These are phyloP conservation scores for Daldinia childiae DNA, from an alignment of 495 filamentous ascomycete genomes.

Conservation along the genomic window DNA sequence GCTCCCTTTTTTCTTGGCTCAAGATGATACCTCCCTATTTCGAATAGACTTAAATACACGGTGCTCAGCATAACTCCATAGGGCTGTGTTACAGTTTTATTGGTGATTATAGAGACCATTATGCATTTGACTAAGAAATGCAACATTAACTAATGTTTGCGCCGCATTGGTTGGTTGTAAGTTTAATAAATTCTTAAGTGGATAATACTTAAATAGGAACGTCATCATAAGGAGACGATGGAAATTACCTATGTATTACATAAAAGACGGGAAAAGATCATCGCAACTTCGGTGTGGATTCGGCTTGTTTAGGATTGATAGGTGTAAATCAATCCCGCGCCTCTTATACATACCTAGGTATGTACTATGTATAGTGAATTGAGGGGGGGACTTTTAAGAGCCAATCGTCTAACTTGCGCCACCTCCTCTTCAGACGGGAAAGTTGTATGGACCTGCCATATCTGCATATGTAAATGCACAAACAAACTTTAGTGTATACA, in stretches of 20 bases:
- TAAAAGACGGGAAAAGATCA: constrained; percentile 23
- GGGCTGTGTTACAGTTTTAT: constrained; percentile 13
- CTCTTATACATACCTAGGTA: not conserved
- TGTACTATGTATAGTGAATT: not conserved
- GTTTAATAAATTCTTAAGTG: no score
- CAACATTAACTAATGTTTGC: no score
- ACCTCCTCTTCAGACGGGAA: not conserved
- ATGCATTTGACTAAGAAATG: no score
- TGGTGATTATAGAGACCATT: not conserved
- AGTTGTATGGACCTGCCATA: no score
- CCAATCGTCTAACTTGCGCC: not conserved
- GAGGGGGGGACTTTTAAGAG: not conserved
- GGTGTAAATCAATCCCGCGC: constrained; percentile 10
- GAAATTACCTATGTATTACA: constrained; percentile 18
- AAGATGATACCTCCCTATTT: constrained; percentile 20
- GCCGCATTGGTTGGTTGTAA: no score
- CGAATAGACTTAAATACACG: not conserved
- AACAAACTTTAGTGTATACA: not conserved
- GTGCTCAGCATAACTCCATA: constrained; percentile 1
- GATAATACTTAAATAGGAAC: no score
- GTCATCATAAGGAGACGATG: no score
- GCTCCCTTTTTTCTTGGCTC: constrained; percentile 10
- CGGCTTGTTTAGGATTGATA: constrained; percentile 24
- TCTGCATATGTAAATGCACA: not conserved
- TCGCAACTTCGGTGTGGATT: constrained; percentile 1